A percentile compares a stretch with the other conserved stretches of the same genome.
Conservation (phyloP, 2,329 filamentous ascomycete genomes). For the Calonectria crousiana region DNA sequence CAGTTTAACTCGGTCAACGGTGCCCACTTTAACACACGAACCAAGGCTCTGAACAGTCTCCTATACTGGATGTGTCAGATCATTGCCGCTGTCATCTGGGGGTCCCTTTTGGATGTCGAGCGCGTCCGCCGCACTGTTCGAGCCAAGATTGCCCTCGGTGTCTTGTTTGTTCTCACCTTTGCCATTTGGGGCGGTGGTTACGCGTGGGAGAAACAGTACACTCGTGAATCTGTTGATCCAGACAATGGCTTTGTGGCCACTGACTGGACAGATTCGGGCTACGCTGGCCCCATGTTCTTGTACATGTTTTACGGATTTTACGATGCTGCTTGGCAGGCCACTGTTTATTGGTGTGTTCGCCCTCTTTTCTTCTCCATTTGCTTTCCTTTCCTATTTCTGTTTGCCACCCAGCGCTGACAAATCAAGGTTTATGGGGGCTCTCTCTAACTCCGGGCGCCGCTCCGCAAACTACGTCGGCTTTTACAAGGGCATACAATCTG, state of each 20-base stretch:
- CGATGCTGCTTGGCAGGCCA: slow-evolving; percentile 91
- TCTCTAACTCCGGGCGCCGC: slow-evolving; percentile 93
- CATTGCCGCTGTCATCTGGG: slow-evolving; percentile 79
- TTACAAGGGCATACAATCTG: slow-evolving; percentile 87
- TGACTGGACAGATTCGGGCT: slow-evolving; percentile 77
- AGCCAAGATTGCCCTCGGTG: slow-evolving; percentile 72
- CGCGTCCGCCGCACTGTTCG: slow-evolving; percentile 72
- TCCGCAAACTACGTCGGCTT: slow-evolving; percentile 94
- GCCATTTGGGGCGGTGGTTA: slow-evolving; percentile 87
- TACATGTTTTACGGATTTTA: slow-evolving; percentile 94
- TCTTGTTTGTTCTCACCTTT: slow-evolving; percentile 78
- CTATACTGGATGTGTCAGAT: slow-evolving; percentile 82
- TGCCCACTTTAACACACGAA: slow-evolving; percentile 79
- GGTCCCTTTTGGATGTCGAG: slow-evolving; percentile 75
- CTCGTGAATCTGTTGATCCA: slow-evolving; percentile 26
- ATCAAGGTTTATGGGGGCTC: slow-evolving; percentile 87
- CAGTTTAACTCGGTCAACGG: slow-evolving; percentile 81
- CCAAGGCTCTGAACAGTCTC: slow-evolving; percentile 78
- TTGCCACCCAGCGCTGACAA: slow-evolving; percentile 21
- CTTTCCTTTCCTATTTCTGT: neutral
- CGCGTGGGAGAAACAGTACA: slow-evolving; percentile 70
- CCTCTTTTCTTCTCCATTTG: neutral
- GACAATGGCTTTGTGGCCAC: slow-evolving; percentile 21
- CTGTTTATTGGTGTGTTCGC: slow-evolving; percentile 87
- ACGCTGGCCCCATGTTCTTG: slow-evolving; percentile 85